Evolutionary conservation across 1,284 basidiomycete genomes (phyloP), one percentile per base, ranked within the genome.

Genomic region (Vanrija humicola): DNA sequence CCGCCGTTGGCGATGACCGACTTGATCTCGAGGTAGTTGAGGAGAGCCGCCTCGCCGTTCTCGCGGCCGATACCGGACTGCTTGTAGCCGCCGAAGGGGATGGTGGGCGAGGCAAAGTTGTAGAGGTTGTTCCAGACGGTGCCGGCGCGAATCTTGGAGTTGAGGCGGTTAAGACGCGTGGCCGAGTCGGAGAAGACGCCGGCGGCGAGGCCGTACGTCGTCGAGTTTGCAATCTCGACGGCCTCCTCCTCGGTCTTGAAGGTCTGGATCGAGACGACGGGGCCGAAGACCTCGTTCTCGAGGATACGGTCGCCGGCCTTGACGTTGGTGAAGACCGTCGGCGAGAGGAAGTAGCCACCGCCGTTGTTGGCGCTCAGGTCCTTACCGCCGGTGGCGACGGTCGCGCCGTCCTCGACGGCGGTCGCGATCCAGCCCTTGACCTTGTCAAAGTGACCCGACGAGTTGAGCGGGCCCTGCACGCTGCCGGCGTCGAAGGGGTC

Each of bases 391-490:
- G 89, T 79, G 38, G 84, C 77, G 25, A 87, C 77, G 63, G 83
- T 87, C 21, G 94, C 94, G n/a, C 94, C 94, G 69, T 89, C 86
- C 61, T 83, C 71, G 76, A 89, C 90, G 38, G 93, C 95, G 1
- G 82, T 81, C 66, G 94, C 88, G 66, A 98, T 94, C 74, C 93
- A 97, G 16, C 79, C 78, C 83, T 90, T 87, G 48, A 98, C 85
- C 61, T 88, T 87, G 73, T 96, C 90, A 66, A 87, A 90, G 75
- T 98, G 94, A 18, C 76, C 77, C 70, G 88, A 87, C 19, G 88
- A 90, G 43, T 91, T 85, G 68, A 94, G 79, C 21, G 92, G 91
- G 3, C 91, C 91, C 43, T 86, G 88, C 48, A 83, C 83, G 16
- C 82, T 84, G 43, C 79, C 78, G 46, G 88, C 85, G 67, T 90